Percentiles rank a stretch among this genome's conserved stretches.
Conservation (phyloP, 495 filamentous ascomycete genomes). For the Aspergillus sclerotiicarbonarius region DNA sequence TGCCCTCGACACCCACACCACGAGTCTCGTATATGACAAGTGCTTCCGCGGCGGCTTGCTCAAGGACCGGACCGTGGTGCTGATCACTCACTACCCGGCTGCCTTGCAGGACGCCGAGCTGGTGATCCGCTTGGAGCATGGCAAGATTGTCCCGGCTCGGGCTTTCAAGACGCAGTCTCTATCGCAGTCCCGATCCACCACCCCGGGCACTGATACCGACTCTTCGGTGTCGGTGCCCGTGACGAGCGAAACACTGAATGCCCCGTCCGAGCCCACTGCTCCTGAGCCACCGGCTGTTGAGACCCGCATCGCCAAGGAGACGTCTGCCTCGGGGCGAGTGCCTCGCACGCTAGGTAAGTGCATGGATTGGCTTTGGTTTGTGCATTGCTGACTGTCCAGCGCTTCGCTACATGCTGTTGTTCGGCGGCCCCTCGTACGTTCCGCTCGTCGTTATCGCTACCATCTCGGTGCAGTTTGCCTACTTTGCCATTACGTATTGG, state of each 20-base stretch:
- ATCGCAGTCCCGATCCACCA: conserved; percentile 7
- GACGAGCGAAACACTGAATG: conserved; percentile 5
- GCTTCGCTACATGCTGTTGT: conserved; percentile 24
- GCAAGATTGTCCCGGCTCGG: conserved; percentile 22
- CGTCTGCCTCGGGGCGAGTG: conserved; percentile 23
- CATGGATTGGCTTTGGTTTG: too few relatives aligned
- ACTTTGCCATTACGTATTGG: conserved; percentile 29
- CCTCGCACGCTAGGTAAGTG: conserved; percentile 28
- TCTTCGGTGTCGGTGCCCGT: neutral
- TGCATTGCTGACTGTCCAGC: conserved; percentile 7
- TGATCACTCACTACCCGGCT: conserved; percentile 63
- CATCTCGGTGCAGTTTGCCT: conserved; percentile 23
- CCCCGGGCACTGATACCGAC: conserved; percentile 8
- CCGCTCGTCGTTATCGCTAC: conserved; percentile 19
- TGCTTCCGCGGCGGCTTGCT: conserved; percentile 59
- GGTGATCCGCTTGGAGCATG: conserved; percentile 41
- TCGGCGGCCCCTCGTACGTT: conserved; percentile 22
- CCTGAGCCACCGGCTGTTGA: conserved; percentile 1
- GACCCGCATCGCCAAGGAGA: conserved; percentile 15
- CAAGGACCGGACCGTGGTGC: conserved; percentile 55
- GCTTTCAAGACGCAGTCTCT: conserved; percentile 1
- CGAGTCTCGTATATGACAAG: conserved; percentile 59
- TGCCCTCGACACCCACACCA: conserved; percentile 64
- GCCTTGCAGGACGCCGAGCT: conserved; percentile 46
- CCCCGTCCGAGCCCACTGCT: conserved; percentile 9